Base-by-base conservation (phyloP, 2,329 filamentous ascomycete genomes). In the Neonectria punicea region DNA sequence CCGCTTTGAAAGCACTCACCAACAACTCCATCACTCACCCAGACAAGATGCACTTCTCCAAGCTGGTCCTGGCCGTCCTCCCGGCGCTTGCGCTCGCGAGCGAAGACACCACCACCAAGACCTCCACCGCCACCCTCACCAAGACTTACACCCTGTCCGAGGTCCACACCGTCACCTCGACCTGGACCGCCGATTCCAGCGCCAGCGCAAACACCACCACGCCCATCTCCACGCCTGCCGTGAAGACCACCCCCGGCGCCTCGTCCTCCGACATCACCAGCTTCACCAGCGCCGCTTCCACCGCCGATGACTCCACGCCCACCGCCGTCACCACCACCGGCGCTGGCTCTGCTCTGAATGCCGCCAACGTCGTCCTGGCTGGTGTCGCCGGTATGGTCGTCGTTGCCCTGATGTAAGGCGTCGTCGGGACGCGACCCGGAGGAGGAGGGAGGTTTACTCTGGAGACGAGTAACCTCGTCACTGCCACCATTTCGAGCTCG, bases 41-140 rank as follows among this genome's bases (percentile, higher is more conserved):
- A 66, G 64, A 68, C 73, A 77, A 63, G 59, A 82, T 82, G 80
- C 80, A 80, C 51, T 72, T 81, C 70, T 75, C 76, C 50, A 77
- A 82, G 32, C 72, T 88, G 65, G 63, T 84, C 73, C 76, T 85
- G 65, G 82, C 83, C 66, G 76, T 85, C 67, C 81, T 89, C 74
- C 86, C 87, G 72, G 80, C 86, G 58, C 75, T 88, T 73, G 87
- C 85, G 65, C 72, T 86, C 57, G 86, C 86, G 41, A 75, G 75
- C 13, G 63, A 70, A 57, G 68, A 58, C 20, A 81, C 82, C 47
- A 81, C 83, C 18, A 85, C 83, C 22, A 80, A 79, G 53, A 88
- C 86, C 18, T 80, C 80, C 28, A 89, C 86, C 44, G 80, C 80
- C 60, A 84, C 82, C 50, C 72, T 84, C 71, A 86, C 84, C 73